Percentiles rank a stretch among this genome's conserved stretches.
Evolutionary conservation across 163 green algal species (phyloP).

Genomic region (Prototheca wickerhamii): DNA sequence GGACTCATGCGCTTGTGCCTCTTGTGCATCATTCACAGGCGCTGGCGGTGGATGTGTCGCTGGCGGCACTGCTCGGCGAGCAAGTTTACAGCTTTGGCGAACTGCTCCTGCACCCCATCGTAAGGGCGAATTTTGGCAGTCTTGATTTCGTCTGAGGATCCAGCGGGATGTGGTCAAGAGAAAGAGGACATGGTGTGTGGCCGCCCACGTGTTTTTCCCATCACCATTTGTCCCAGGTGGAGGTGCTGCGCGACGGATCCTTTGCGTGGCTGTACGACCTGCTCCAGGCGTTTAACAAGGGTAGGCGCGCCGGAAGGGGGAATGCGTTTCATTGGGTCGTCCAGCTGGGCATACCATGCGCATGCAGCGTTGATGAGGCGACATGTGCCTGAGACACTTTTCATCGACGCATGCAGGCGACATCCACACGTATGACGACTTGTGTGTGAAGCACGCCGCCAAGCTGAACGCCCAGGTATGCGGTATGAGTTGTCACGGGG

Average conservation of each 20-base stretch:
- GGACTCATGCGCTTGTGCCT: too few relatives aligned
- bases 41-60: conserved; percentile 86
- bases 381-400: too few relatives aligned
- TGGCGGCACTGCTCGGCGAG: conserved; percentile 93
- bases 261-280: conserved; percentile 81
- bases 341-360: too few relatives aligned
- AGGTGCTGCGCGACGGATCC: conserved; percentile 39
- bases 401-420: conserved; percentile 47
- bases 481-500: too few relatives aligned
- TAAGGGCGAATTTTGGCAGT: conserved; percentile 40
- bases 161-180: too few relatives aligned
- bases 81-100: conserved; percentile 97
- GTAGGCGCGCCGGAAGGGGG: too few relatives aligned
- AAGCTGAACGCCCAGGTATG: conserved; percentile 71
- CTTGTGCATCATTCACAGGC: too few relatives aligned
- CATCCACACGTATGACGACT: conserved; percentile 79
- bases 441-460: conserved; percentile 69
- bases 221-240: conserved; percentile 28
- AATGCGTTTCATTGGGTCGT: too few relatives aligned
- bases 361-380: too few relatives aligned
- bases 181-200: too few relatives aligned
- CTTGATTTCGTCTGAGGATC: neutral
- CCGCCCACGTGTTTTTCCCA: neutral
- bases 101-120: conserved; percentile 93
- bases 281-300: conserved; percentile 74